Base-by-base conservation (phyloP, 225 moss, liverwort and hornwort species). In the Sphagnum contortum region DNA sequence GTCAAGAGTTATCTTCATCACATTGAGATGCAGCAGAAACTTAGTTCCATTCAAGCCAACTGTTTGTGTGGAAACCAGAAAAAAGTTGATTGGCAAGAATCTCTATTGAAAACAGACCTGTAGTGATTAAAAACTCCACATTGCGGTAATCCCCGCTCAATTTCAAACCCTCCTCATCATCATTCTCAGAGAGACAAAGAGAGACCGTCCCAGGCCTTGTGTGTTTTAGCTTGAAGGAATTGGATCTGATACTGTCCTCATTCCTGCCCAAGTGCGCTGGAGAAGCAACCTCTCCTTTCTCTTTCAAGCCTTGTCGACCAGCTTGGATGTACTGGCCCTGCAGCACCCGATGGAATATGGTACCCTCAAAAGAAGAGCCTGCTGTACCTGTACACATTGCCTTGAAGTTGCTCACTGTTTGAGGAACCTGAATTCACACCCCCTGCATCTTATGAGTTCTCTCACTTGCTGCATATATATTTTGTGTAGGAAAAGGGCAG, bases 71-170 rank as follows among this genome's bases (percentile, higher is more conserved):
- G 50, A 44, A 2, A 12, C 55, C 44, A 12, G 60, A 12, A 69
- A n/a, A 60, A 48, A 51, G 12, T 47, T 7, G 45, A 8, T 52
- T 52, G 6, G 52, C 7, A 52, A 52, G 52, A 52, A 5, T 10
- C 47, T 48, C 9, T 48, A 48, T 29, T 29, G 0, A 29, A 29
- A 45, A 62, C 50, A 44, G 13, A 92, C 92, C 90, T 80, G 92
- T 90, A 73, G 96, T 98, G 70, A 98, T 91, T 73, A 98, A 69
- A 71, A 98, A 98, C 74, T 98, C 87, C 72, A 98, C 96, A 72
- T 98, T 98, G 59, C 90, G 83, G 59, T 98, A 98, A 14, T 90
- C 92, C 55, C 83, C 11, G 62, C 85, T 81, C 59, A 90, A 79
- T 74, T 91, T 98, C 54, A 91, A 5, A 10, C 78, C 76, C 46